Base-by-base conservation (phyloP, 2,329 filamentous ascomycete species). In the Aspergillus bombycis region DNA sequence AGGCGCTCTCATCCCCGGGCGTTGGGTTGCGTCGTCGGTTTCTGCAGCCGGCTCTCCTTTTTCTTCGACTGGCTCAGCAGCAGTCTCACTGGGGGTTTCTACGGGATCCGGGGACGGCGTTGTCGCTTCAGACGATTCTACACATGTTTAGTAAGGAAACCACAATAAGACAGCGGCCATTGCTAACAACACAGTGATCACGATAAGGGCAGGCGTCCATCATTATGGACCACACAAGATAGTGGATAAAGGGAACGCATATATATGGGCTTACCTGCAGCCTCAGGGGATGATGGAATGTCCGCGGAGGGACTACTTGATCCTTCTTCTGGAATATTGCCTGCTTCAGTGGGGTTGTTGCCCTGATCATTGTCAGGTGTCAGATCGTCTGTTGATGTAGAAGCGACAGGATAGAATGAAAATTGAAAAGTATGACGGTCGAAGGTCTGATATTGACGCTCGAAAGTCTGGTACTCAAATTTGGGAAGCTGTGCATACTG, bases 401-500 rank as follows among this genome's bases (percentile, higher is more conserved):
- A 63, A 68, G 67, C 62, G 63, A 80, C 73, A 70, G 76, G 74
- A 70, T 78, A 75, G 67, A 69, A 74, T 69, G 73, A 74, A 66
- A 73, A 80, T 69, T 72, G 65, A 60, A 74, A 66, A 67, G 78
- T 78, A 65, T 73, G 67, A 72, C 65, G 74, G 71, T 82, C 78
- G 72, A 76, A 81, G 56, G 77, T 78, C 72, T 81, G 78, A 72
- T 81, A 82, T 66, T 77, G 74, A 75, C 70, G 68, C 67, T 79
- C 74, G 71, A 78, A 74, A 60, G 71, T 75, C 70, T 80, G 78
- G 73, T 81, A 82, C 68, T 77, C 66, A 73, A 75, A 81, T 62
- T 67, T 66, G 72, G 79, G 75, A 74, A 80, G 66, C 61, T 78
- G 64, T 75, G 79, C 80, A 77, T 82, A 82, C 80, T 78, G 71